Percentiles rank a stretch among this genome's conserved stretches.
Conservation (phyloP, 2,329 filamentous ascomycete genomes). For the Pseudopithomyces maydicus region DNA sequence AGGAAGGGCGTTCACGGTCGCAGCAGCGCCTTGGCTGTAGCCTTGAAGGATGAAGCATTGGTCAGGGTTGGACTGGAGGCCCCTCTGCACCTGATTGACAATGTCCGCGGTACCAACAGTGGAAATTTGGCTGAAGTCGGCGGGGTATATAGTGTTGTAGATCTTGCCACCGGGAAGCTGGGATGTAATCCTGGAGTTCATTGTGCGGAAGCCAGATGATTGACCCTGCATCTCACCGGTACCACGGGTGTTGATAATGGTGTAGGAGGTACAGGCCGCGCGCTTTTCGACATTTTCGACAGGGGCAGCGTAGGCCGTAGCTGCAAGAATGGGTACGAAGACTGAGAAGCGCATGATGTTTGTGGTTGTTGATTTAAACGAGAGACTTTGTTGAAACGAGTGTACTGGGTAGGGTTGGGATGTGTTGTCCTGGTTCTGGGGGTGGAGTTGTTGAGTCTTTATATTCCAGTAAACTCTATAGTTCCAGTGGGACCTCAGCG, state of each 20-base stretch:
- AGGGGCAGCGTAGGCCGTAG: conserved; percentile 15
- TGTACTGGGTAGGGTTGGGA: neutral
- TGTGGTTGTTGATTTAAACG: neutral
- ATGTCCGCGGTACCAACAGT: conserved; percentile 37
- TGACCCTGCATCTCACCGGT: conserved; percentile 23
- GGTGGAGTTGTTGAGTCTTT: neutral
- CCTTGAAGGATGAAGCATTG: conserved; percentile 46
- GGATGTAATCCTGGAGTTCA: conserved; percentile 35
- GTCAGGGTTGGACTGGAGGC: conserved; percentile 26
- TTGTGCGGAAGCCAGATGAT: conserved; percentile 36
- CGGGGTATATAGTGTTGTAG: conserved; percentile 44
- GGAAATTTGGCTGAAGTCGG: conserved; percentile 31
- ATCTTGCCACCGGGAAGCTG: conserved; percentile 37
- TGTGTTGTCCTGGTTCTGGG: neutral
- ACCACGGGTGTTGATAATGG: conserved; percentile 30
- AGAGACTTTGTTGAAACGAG: neutral
- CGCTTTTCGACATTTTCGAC: conserved; percentile 11
- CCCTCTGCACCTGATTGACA: conserved; percentile 36
- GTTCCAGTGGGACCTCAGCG: neutral
- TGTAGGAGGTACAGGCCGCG: conserved; percentile 25
- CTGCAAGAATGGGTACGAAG: conserved; percentile 14
- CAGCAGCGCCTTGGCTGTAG: conserved; percentile 45
- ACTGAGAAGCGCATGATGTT: conserved; percentile 20
- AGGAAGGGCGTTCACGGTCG: conserved; percentile 40
- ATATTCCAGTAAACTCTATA: neutral